These are phyloP conservation scores for Stereocaulon alpinum DNA, from an alignment of 495 filamentous ascomycete species.

Conservation along the genomic window DNA sequence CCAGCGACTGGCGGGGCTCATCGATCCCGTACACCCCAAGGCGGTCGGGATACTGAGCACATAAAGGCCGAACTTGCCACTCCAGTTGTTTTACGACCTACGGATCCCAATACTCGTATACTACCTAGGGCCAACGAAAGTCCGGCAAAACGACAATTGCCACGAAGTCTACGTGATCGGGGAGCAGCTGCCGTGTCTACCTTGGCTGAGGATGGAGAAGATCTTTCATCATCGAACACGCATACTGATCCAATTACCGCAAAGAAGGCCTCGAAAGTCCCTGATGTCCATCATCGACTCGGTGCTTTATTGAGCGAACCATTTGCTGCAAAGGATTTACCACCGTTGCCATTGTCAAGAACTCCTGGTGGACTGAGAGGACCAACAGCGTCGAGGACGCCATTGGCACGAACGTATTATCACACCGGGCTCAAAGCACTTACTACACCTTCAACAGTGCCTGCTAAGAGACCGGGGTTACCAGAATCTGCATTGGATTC, in stretches of 20 bases:
- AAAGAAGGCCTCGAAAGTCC: conserved; percentile 5
- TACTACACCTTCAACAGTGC: conserved; percentile 1
- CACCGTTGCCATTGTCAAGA: neutral
- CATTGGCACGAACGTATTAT: neutral
- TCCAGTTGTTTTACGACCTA: neutral
- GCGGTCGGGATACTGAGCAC: neutral
- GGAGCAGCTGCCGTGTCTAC: conserved; percentile 23
- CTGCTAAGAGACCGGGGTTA: conserved; percentile 1
- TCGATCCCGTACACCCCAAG: neutral
- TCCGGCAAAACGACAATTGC: neutral
- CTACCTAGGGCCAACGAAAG: conserved; percentile 15
- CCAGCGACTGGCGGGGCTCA: neutral
- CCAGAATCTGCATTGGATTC: neutral
- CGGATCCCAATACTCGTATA: conserved; percentile 6
- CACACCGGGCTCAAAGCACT: neutral
- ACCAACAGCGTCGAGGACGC: neutral
- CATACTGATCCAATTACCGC: neutral
- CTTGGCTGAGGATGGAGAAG: conserved; percentile 37
- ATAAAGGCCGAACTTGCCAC: neutral
- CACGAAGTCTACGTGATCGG: conserved; percentile 14
- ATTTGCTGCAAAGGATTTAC: conserved; percentile 22
- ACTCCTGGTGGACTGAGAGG: neutral
- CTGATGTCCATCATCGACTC: conserved; percentile 24
- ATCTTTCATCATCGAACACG: neutral
- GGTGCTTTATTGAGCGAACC: conserved; percentile 31